Percentiles rank a stretch among this genome's conserved stretches.
phyloP scores from a whole-genome alignment of 768 basidiomycete species.

The Termitomyces sp. region DNA sequence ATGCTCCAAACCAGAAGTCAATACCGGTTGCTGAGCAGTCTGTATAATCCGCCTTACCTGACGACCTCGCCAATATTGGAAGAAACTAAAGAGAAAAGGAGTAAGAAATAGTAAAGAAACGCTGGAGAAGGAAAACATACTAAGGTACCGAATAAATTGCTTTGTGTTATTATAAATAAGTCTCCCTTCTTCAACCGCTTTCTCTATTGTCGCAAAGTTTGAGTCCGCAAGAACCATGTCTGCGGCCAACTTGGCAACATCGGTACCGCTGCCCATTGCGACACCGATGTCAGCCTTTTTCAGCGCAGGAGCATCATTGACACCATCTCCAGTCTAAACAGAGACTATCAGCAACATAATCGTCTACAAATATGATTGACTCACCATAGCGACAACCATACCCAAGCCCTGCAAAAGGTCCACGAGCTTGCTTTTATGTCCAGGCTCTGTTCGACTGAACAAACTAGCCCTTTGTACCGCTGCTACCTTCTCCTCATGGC shows the following conservation, averaged over 20 bases:
- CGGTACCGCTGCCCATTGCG: slow-evolving; percentile 98
- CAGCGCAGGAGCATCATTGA: slow-evolving; percentile 96
- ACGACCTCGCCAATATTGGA: slow-evolving; percentile 98
- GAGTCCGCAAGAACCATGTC: slow-evolving; percentile 98
- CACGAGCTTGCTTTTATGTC: slow-evolving; percentile 92
- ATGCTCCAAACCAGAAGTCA: slow-evolving; percentile 46
- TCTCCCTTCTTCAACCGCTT: slow-evolving; percentile 95
- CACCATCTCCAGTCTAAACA: slow-evolving; percentile 86
- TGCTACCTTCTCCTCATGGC: slow-evolving; percentile 71
- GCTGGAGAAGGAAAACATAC: slow-evolving; percentile 36
- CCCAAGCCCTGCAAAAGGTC: slow-evolving; percentile 90
- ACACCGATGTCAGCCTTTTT: slow-evolving; percentile 98
- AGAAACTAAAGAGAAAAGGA: slow-evolving; percentile 49
- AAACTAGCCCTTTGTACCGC: slow-evolving; percentile 87
- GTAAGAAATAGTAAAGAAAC: slow-evolving; percentile 2
- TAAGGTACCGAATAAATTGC: slow-evolving; percentile 99
- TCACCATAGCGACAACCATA: slow-evolving; percentile 92
- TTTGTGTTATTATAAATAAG: slow-evolving; percentile 99
- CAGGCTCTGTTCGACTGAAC: slow-evolving; percentile 92
- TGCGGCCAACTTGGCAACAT: slow-evolving; percentile 95
- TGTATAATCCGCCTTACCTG: slow-evolving; percentile 31
- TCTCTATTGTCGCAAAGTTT: slow-evolving; percentile 96
- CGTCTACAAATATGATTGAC: slow-evolving; percentile 5
- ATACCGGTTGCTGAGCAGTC: slow-evolving; percentile 3
- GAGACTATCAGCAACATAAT: background rate